Evolutionary conservation across 805 yeast genomes (phyloP).

Genomic region (Candida quercuum): DNA sequence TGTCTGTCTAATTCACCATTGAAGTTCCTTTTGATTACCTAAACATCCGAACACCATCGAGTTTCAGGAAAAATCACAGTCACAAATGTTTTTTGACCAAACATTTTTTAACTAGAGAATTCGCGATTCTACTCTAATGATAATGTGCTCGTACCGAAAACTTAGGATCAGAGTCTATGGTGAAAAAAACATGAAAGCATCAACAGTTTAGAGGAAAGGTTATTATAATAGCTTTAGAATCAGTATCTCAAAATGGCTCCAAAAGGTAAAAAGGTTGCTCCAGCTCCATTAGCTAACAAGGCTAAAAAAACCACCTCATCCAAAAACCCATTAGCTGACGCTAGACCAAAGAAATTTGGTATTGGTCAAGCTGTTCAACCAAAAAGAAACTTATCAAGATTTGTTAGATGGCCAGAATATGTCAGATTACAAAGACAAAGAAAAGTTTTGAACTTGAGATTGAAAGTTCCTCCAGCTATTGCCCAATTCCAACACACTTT

Average conservation of each 20-base stretch:
- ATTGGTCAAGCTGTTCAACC: conserved; percentile 95
- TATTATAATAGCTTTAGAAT: background rate
- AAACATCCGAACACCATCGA: background rate
- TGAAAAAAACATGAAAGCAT: background rate
- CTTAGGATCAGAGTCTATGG: background rate
- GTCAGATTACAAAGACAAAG: conserved; percentile 98
- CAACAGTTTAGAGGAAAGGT: background rate
- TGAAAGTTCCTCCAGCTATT: conserved; percentile 98
- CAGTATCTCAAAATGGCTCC: conserved; percentile 3
- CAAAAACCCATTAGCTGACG: conserved; percentile 83
- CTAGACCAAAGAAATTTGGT: conserved; percentile 91
- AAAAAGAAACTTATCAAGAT: conserved; percentile 92
- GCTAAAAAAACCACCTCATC: conserved; percentile 49
- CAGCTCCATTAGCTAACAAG: conserved; percentile 92
- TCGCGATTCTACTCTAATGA: background rate
- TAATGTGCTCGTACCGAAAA: background rate
- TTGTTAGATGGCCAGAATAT: conserved; percentile 99
- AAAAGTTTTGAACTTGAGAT: conserved; percentile 91
- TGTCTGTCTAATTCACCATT: too few species aligned
- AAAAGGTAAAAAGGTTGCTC: conserved; percentile 73
- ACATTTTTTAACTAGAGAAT: too few species aligned
- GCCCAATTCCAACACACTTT: conserved; percentile 93
- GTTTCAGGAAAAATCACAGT: background rate
- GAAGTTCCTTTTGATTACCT: too few species aligned
- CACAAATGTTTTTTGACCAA: background rate